Percentiles rank a stretch among this genome's conserved stretches.
These are phyloP conservation scores for Pisolithus tinctorius DNA, from an alignment of 768 basidiomycete species.

Conservation along the genomic window DNA sequence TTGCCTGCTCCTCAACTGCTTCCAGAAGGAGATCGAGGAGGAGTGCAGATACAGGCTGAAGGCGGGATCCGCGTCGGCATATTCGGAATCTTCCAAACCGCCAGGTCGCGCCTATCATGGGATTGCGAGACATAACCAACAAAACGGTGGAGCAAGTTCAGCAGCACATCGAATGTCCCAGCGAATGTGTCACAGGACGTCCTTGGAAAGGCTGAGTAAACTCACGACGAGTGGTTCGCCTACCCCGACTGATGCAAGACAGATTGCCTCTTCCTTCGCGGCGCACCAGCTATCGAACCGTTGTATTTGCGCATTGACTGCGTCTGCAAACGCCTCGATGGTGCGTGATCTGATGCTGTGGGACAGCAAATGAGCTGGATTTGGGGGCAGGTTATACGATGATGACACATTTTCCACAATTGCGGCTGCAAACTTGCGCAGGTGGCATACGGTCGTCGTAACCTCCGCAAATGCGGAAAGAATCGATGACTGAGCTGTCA, in stretches of 20 bases:
- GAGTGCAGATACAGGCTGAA: constrained; percentile 45
- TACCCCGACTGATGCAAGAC: constrained; percentile 46
- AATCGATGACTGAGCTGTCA: constrained; percentile 59
- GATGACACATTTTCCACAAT: constrained; percentile 34
- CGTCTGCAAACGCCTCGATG: constrained; percentile 79
- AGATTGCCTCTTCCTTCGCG: constrained; percentile 57
- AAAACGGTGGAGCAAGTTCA: constrained; percentile 39
- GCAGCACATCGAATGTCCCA: constrained; percentile 49
- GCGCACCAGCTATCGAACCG: constrained; percentile 68
- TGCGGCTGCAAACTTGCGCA: constrained; percentile 53
- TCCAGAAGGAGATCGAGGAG: constrained; percentile 59
- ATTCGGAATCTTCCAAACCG: constrained; percentile 36
- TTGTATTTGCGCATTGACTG: constrained; percentile 53
- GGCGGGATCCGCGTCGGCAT: constrained; percentile 38
- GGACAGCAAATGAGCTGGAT: constrained; percentile 16
- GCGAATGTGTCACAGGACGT: constrained; percentile 51
- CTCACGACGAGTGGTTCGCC: constrained; percentile 45
- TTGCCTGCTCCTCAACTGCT: constrained; percentile 50
- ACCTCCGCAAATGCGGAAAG: constrained; percentile 48
- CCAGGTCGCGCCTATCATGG: constrained; percentile 19
- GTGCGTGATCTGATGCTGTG: constrained; percentile 41
- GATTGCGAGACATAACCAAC: constrained; percentile 25
- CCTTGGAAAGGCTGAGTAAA: constrained; percentile 58
- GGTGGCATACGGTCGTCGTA: constrained; percentile 54
- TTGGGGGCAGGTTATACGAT: constrained; percentile 15